phyloP scores from a whole-genome alignment of 2,329 filamentous ascomycete species.

The Neopestalotiopsis sp. region DNA sequence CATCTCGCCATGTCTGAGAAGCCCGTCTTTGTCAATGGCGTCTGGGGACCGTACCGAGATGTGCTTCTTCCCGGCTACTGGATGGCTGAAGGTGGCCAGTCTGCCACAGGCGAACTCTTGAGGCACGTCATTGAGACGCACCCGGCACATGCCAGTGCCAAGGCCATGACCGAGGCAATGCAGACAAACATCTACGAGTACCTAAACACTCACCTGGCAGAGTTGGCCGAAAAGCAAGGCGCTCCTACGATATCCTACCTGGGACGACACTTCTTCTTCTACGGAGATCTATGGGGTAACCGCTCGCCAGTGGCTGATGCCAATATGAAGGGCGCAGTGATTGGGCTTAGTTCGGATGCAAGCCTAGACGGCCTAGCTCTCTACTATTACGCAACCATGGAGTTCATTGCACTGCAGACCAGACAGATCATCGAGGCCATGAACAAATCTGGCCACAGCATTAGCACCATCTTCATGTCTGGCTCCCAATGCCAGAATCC shows the following conservation, averaged over 20 bases:
- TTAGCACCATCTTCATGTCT: conserved; percentile 97
- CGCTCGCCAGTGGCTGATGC: conserved; percentile 91
- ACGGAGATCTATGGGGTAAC: conserved; percentile 97
- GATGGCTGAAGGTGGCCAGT: conserved; percentile 98
- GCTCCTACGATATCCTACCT: conserved; percentile 85
- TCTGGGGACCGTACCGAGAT: conserved; percentile 97
- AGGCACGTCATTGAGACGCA: conserved; percentile 96
- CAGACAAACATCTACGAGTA: conserved; percentile 94
- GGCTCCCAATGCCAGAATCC: conserved; percentile 97
- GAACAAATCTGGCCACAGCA: conserved; percentile 87
- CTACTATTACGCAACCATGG: conserved; percentile 94
- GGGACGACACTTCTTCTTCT: conserved; percentile 96
- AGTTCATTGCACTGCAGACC: conserved; percentile 97
- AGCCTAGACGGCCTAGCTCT: conserved; percentile 85
- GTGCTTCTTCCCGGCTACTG: conserved; percentile 90
- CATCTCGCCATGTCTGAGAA: conserved; percentile 95
- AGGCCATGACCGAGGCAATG: conserved; percentile 78
- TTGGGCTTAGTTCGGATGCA: conserved; percentile 87
- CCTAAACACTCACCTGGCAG: conserved; percentile 83
- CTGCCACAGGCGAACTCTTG: conserved; percentile 91
- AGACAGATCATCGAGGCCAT: conserved; percentile 93
- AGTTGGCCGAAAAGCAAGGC: conserved; percentile 65
- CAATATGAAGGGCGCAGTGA: conserved; percentile 88
- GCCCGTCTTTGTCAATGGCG: conserved; percentile 90
- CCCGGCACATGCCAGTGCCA: conserved; percentile 82